A percentile compares a stretch with the other conserved stretches of the same genome.
Evolutionary conservation across 768 basidiomycete species (phyloP).

Genomic region (Russula virescens): DNA sequence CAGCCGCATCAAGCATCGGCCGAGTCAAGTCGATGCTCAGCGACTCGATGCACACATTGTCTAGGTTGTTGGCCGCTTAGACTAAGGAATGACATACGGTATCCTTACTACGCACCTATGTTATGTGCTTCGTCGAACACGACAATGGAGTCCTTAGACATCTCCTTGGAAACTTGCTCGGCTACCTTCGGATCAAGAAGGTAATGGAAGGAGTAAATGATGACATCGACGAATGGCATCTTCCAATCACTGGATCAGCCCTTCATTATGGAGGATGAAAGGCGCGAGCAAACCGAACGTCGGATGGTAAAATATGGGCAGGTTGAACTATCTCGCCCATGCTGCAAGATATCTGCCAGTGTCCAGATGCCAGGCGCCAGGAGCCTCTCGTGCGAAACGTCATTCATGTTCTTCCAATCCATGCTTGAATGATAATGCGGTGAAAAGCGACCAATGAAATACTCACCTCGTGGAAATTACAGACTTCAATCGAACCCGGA

Average conservation of each 20-base stretch:
- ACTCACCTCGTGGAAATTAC: constrained; percentile 91
- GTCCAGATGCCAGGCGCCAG: constrained; percentile 91
- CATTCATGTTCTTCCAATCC: constrained; percentile 63
- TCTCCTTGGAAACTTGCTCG: constrained; percentile 96
- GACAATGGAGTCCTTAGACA: constrained; percentile 96
- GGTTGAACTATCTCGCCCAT: constrained; percentile 76
- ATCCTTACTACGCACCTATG: constrained; percentile 57
- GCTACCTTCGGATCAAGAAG: constrained; percentile 98
- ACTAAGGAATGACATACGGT: constrained; percentile 4
- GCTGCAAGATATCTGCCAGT: constrained; percentile 83
- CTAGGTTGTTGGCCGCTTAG: constrained; percentile 33
- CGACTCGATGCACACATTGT: constrained; percentile 99
- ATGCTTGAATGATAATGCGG: neutral
- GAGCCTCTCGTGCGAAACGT: constrained; percentile 72
- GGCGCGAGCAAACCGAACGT: constrained; percentile 67
- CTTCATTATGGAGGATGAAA: neutral
- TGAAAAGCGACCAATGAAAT: constrained; percentile 11
- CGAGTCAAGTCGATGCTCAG: constrained; percentile 94
- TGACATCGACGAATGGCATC: constrained; percentile 93
- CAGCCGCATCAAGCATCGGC: constrained; percentile 95
- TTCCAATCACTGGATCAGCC: constrained; percentile 37
- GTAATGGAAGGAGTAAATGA: constrained; percentile 99
- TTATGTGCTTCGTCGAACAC: constrained; percentile 99
- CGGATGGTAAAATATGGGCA: constrained; percentile 97
- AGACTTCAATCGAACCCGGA: constrained; percentile 87